Conservation (phyloP, 208 protist genomes). For the Leishmania major region DNA sequence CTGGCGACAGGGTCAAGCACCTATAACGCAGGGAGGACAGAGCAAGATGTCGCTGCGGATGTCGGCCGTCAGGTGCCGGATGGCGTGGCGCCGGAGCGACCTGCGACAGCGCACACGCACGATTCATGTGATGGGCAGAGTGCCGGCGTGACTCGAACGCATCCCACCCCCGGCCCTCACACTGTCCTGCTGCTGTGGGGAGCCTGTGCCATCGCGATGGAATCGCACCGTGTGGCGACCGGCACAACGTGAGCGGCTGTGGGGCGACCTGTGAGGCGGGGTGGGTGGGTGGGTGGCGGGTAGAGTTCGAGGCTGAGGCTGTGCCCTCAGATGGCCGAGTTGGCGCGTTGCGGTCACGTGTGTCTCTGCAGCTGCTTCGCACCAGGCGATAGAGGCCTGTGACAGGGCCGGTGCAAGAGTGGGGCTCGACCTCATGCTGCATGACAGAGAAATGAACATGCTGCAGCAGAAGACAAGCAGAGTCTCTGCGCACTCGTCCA, state of each 20-base stretch:
- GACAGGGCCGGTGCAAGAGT: not conserved
- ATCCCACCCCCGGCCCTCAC: not conserved
- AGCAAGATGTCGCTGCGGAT: not conserved
- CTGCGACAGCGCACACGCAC: not conserved
- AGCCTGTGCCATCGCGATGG: not conserved
- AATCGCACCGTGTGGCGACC: not conserved
- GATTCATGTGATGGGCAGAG: not conserved
- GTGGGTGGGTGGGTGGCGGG: not conserved
- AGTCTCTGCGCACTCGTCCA: not conserved
- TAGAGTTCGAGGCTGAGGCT: not conserved
- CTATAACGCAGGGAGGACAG: not conserved
- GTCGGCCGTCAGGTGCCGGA: not conserved
- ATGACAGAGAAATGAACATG: no score
- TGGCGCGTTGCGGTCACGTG: not conserved
- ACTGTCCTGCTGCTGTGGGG: not conserved
- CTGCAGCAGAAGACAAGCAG: not conserved
- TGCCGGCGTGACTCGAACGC: not conserved
- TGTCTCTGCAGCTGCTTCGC: not conserved
- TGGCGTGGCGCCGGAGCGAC: not conserved
- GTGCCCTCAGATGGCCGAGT: not conserved
- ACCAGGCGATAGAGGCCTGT: not conserved
- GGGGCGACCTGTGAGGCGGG: not conserved
- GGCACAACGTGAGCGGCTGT: not conserved
- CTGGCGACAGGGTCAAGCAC: not conserved
- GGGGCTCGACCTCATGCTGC: not conserved